Percentiles rank a stretch among this genome's conserved stretches.
phyloP scores from a whole-genome alignment of 202 grass and related monocot genomes.

The Tripidium arundinaceum region DNA sequence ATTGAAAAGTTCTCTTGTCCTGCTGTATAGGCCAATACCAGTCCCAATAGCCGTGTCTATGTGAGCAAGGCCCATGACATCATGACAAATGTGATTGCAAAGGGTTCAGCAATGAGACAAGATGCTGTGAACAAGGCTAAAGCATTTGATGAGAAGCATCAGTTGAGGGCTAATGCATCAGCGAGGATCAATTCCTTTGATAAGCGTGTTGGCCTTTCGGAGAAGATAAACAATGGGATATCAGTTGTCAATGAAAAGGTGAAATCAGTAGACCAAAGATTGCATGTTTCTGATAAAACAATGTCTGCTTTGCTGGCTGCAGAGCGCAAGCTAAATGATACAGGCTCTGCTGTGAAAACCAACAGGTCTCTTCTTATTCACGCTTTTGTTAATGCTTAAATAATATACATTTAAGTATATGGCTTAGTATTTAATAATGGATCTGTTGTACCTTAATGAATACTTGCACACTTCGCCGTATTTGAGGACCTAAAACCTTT shows the following conservation, averaged over 20 bases:
- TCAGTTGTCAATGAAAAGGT: slow-evolving; percentile 93
- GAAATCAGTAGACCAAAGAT: slow-evolving; percentile 81
- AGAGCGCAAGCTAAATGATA: slow-evolving; percentile 92
- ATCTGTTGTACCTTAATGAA: background rate
- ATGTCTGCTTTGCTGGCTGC: slow-evolving; percentile 74
- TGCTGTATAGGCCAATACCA: slow-evolving; percentile 51
- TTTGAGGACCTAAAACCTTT: background rate
- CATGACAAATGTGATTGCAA: slow-evolving; percentile 78
- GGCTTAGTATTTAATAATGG: background rate
- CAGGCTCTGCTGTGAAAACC: slow-evolving; percentile 87
- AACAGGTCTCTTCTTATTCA: slow-evolving; percentile 57
- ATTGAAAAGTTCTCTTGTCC: background rate
- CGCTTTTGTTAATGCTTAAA: slow-evolving; percentile 1
- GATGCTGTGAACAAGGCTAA: slow-evolving; percentile 96
- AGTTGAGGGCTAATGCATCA: slow-evolving; percentile 63
- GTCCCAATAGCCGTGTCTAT: slow-evolving; percentile 55
- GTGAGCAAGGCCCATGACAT: slow-evolving; percentile 91
- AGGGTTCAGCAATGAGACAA: slow-evolving; percentile 83
- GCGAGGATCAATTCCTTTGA: slow-evolving; percentile 83
- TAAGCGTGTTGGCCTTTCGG: slow-evolving; percentile 69
- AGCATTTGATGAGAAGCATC: slow-evolving; percentile 93
- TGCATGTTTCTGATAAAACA: slow-evolving; percentile 95
- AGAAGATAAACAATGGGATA: slow-evolving; percentile 83
- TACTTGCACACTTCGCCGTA: background rate
- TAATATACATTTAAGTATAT: background rate